Conservation (phyloP, 495 filamentous ascomycete species). For the Massariosphaeria phaeospora region DNA sequence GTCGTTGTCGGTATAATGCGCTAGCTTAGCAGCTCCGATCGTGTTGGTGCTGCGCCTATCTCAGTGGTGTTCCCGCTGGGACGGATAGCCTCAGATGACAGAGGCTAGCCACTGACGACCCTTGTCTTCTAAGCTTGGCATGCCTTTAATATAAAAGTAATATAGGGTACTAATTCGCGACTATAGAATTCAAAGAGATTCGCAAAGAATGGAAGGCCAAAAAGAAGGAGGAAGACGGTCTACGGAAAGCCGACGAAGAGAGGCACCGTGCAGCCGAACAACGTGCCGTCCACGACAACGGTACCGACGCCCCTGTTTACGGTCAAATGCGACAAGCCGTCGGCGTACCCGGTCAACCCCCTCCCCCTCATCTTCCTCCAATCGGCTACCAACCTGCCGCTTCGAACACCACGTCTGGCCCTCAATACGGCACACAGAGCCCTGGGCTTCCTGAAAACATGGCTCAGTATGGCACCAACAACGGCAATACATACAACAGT, state of each 20-base stretch:
- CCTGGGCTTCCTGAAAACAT: slow-evolving; percentile 46
- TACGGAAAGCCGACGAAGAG: slow-evolving; percentile 87
- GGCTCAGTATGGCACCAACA: slow-evolving; percentile 55
- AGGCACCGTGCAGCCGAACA: slow-evolving; percentile 65
- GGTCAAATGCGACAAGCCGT: slow-evolving; percentile 32
- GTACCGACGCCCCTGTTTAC: slow-evolving; percentile 32
- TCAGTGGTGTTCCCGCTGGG: slow-evolving; percentile 34
- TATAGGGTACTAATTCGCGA: slow-evolving; percentile 33
- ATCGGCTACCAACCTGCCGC: slow-evolving; percentile 72
- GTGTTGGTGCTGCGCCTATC: slow-evolving; percentile 34
- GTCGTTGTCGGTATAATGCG: slow-evolving; percentile 5
- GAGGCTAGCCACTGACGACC: slow-evolving; percentile 33
- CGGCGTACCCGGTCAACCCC: slow-evolving; percentile 18
- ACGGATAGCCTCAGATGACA: slow-evolving; percentile 33
- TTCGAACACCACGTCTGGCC: slow-evolving; percentile 33
- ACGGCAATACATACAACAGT: slow-evolving; percentile 50
- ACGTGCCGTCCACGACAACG: slow-evolving; percentile 52
- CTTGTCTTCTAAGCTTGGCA: slow-evolving; percentile 33
- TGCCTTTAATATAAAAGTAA: slow-evolving; percentile 7
- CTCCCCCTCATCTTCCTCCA: slow-evolving; percentile 71
- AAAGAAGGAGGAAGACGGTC: slow-evolving; percentile 95
- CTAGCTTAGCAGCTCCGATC: slow-evolving; percentile 26
- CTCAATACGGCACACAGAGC: slow-evolving; percentile 64
- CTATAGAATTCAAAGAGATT: slow-evolving; percentile 95
- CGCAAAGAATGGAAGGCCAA: slow-evolving; percentile 98